These are phyloP conservation scores for Tylopilus vinaceipallidus DNA, from an alignment of 768 basidiomycete species.

Conservation along the genomic window DNA sequence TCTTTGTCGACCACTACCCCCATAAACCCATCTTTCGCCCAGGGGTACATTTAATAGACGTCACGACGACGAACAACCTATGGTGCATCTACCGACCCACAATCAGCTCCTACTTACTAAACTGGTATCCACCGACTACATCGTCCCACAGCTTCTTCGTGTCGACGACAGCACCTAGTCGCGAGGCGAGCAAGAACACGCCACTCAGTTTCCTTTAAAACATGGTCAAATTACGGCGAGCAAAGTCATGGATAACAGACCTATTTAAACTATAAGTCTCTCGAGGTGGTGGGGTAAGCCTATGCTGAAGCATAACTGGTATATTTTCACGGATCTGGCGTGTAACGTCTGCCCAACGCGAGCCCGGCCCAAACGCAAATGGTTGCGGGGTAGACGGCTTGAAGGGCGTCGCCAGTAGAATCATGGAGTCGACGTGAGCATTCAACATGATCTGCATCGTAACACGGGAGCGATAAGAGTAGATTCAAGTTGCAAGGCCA, in stretches of 20 bases:
- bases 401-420: conserved; percentile 86
- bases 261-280: conserved; percentile 96
- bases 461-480: neutral
- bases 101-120: conserved; percentile 1
- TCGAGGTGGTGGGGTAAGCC: conserved; percentile 87
- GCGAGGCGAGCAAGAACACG: conserved; percentile 73
- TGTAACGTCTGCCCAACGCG: conserved; percentile 70
- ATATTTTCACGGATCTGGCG: conserved; percentile 75
- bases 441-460: conserved; percentile 65
- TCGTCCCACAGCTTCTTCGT: conserved; percentile 75
- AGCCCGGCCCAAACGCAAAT: conserved; percentile 74
- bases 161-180: conserved; percentile 71
- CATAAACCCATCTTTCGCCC: no score
- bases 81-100: neutral
- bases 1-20: no score
- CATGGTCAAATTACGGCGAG: neutral
- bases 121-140: conserved; percentile 39
- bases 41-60: no score
- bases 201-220: conserved; percentile 71
- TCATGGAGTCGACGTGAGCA: conserved; percentile 82
- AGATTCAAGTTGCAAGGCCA: neutral
- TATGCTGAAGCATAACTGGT: conserved; percentile 84
- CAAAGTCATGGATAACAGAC: conserved; percentile 38
- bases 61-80: no score
- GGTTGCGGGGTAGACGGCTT: conserved; percentile 58